Base-by-base conservation (phyloP, 1,284 basidiomycete species). In the Papiliotrema flavescens region DNA sequence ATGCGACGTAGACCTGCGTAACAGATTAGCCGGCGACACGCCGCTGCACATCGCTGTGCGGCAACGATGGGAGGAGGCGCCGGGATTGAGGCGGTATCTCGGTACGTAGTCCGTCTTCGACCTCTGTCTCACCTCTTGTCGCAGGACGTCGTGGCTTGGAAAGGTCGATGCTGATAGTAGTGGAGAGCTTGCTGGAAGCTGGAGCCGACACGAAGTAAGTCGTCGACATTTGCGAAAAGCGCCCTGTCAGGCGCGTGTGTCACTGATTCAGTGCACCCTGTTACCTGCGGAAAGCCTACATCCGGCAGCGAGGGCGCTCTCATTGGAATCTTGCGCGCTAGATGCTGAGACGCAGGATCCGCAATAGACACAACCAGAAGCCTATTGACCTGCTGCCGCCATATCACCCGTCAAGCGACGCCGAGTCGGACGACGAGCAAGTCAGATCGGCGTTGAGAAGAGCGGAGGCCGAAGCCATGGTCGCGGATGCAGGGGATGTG, bases 1-100 rank as follows among this genome's bases (percentile, higher is more conserved):
- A 13, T 92, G 90, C 74, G 89, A 94, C 67, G 89, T 93, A 50
- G 90, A 94, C 70, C 82, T 85, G 19, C 80, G 84, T 65, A 93
- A 93, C 73, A 80, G 82, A 20, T 74, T 88, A 32, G 84, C 87
- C 39, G 82, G 83, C 9, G 84, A 86, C 36, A 94, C 91, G 0
- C 90, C 91, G 1, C 78, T 95, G 11, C 91, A 94, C 71, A 81
- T 90, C 19, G 90, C 90, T 1, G 80, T 89, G 17, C 74, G 78
- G 55, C 76, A 79, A 61, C 73, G 87, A 53, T 80, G 84, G 59
- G 81, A 90, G 55, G 78, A 79, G 6, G 84, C 85, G 40, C 75
- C 84, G 8, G 79, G 89, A 28, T 72, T 67, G 73, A 76, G 75
- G 61, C 51, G 69, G 50, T 73, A 66, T 47, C 66, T 80, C 14